Conservation (phyloP, 768 basidiomycete species). For the Lyophyllum shimeji region DNA sequence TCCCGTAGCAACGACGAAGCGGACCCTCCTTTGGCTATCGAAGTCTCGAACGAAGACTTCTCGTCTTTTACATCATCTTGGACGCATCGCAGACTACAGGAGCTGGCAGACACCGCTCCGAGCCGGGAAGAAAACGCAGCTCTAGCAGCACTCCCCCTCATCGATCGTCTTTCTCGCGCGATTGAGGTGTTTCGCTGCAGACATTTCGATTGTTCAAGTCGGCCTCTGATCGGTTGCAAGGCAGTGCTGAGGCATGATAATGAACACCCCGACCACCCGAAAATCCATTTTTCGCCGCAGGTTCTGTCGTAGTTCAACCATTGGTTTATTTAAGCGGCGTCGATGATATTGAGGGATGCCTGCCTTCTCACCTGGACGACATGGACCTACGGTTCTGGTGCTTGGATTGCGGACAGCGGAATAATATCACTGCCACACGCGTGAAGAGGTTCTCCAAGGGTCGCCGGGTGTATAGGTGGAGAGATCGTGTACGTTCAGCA, state of each 20-base stretch:
- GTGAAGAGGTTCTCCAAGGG: not conserved
- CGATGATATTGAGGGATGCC: not conserved
- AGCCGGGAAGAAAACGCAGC: not conserved
- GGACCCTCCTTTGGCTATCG: not conserved
- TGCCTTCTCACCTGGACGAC: slow-evolving; percentile 2
- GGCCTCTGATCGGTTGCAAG: not conserved
- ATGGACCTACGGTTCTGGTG: slow-evolving; percentile 2
- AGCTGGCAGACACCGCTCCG: not conserved
- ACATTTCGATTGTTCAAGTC: not conserved
- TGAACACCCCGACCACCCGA: not conserved
- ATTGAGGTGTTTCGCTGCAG: not conserved
- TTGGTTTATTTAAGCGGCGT: not conserved
- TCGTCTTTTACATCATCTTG: not conserved
- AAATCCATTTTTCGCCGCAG: not conserved
- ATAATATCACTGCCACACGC: not conserved
- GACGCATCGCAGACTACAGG: not conserved
- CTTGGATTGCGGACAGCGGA: not conserved
- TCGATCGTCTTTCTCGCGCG: not conserved
- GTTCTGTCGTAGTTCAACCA: not conserved
- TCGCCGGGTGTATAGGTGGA: not conserved
- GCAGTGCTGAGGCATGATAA: not conserved
- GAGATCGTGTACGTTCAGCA: not conserved
- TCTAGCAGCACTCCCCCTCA: not conserved
- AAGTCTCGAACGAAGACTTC: not conserved
- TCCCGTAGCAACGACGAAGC: not conserved